Conservation (phyloP, 2,329 filamentous ascomycete species). For the Cercospora nicotianae region DNA sequence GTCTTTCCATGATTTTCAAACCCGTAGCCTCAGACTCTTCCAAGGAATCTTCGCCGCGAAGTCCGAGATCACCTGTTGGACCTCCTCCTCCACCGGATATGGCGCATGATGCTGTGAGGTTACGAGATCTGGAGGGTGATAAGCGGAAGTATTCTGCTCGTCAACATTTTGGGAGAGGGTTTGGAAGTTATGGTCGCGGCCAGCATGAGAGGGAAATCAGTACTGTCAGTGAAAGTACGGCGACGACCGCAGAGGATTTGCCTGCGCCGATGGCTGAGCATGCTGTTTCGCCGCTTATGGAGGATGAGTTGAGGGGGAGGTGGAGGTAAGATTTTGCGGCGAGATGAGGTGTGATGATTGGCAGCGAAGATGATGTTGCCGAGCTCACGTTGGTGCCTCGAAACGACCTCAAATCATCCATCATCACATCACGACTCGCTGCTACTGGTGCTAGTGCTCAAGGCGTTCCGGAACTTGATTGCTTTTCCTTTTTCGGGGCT, state of each 20-base stretch:
- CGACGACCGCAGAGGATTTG: neutral
- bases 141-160: neutral
- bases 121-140: neutral
- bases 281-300: neutral
- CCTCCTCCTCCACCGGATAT: neutral
- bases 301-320: neutral
- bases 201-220: neutral
- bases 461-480: neutral
- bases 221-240: neutral
- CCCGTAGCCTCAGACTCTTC: neutral
- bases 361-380: too few species aligned
- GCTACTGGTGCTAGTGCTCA: too few species aligned
- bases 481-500: neutral
- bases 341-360: neutral
- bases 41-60: neutral
- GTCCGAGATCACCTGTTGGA: neutral
- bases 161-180: neutral
- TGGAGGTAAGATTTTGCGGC: neutral
- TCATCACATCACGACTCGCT: too few species aligned
- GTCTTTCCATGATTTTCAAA: conserved; percentile 3
- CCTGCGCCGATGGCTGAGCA: neutral
- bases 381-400: too few species aligned
- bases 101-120: neutral
- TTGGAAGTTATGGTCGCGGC: neutral
- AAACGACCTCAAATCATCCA: too few species aligned